Evolutionary conservation across 2,329 filamentous ascomycete genomes (phyloP), one percentile per base, ranked within the genome.

Genomic region (Hypoxylon sp.): DNA sequence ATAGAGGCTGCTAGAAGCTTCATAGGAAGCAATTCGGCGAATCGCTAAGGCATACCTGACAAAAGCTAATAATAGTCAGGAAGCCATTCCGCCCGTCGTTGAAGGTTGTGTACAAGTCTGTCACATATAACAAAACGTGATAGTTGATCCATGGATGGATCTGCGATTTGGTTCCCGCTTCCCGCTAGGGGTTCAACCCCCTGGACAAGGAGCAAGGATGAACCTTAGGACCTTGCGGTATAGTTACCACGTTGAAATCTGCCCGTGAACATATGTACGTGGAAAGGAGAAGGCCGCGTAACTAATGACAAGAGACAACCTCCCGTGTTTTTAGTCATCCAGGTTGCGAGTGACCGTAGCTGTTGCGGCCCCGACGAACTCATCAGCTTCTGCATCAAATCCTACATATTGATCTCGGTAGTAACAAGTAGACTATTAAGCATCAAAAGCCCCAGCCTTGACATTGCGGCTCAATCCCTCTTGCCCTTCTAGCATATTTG

Each of bases 131-230:
- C 47, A 61, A 63, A 61, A 60, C 29, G 52, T 11, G 57, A 58
- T 23, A 32, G 46, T 48, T 41, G 32, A 41, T n/a, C n/a, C n/a
- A n/a, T n/a, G n/a, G n/a, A n/a, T 39, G 65, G 67, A 69, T 69
- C 67, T 69, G 63, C 63, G 63, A 69, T 67, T 69, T 53, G 60
- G 56, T 62, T 67, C 63, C 63, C 54, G 54, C 56, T 61, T 63
- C 63, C 67, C 63, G 67, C 56, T 63, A 58, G 45, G 55, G 46
- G 47, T 47, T 56, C 30, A 47, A 12, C 30, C 52, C 63, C 66
- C 63, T 53, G 63, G 46, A 47, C 48, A 4, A 51, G 45, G 32
- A 58, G 46, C 66, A 69, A 63, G 66, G 66, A 63, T 69, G 27
- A 12, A n/a, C 57, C 34, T 63, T 61, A 63, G 57, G 51, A 62